Evolutionary conservation across 805 yeast species (phyloP), one percentile per base, ranked within the genome.

Genomic region (Kodamaea hsintzibuensis): DNA sequence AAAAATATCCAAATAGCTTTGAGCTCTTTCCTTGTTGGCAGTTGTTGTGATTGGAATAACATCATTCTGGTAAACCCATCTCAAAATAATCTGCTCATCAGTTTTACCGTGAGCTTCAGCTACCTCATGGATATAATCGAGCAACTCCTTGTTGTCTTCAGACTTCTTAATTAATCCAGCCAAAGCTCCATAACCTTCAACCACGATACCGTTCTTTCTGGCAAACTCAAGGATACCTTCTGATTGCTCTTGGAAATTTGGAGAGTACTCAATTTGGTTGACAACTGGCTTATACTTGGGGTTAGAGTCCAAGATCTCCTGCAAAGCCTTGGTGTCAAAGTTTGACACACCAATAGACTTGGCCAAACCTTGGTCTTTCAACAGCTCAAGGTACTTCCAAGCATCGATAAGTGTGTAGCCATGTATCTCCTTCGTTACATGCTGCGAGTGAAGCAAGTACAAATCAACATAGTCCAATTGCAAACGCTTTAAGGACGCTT

Each of bases 291-390:
- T 82, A 17, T 96, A 80, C 51, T 84, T 81, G 3, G 90, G 81
- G 69, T 89, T 91, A 65, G 95, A 95, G 71, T 93, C 98, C 53
- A 95, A 70, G 19, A 93, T 84, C 0, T 93, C 91, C 67, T 91
- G 89, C 60, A 90, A 71, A 59, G 84, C 69, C 33, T 82, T 76
- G 59, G 91, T 92, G 55, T 78, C 75, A 76, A 85, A 88, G 78
- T 90, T 90, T 57, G 96, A 89, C 52, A 90, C 52, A 65, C 97
- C 97, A 62, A 91, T 83, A 59, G 93, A 83, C 70, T 81, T 86
- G 66, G 88, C 85, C 62, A 81, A 76, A 12, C 90, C 90, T 50
- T 79, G 68, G 49, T 81, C 74, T 57, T 83, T 90, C 52, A 86
- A 74, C 58, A 77, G 71, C 73, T 90, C 96, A 73, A 89, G 63